Evolutionary conservation across 2,329 filamentous ascomycete species (phyloP).

Genomic region (Sarocladium strictum): DNA sequence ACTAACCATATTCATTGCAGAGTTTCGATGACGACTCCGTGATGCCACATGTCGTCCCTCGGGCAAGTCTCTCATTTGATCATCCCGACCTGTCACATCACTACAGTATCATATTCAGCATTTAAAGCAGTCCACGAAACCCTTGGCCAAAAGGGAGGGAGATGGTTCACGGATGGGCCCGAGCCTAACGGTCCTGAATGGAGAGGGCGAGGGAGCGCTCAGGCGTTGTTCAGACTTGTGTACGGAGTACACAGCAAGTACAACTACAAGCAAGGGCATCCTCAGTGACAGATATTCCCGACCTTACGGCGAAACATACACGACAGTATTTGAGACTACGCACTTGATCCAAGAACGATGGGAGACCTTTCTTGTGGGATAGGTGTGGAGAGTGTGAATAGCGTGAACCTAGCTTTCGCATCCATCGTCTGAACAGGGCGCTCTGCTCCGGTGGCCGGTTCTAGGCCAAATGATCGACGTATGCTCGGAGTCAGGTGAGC

Average conservation of each 20-base stretch:
- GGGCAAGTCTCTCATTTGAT: neutral
- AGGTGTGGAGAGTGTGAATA: neutral
- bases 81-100: neutral
- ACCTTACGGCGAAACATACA: too few relatives aligned
- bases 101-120: too few relatives aligned
- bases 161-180: neutral
- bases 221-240: neutral
- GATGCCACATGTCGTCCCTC: neutral
- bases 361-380: neutral
- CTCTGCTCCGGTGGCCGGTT: too few relatives aligned
- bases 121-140: too few relatives aligned
- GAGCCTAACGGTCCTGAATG: neutral
- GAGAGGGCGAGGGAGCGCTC: neutral
- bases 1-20: neutral
- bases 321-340: too few relatives aligned
- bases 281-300: too few relatives aligned
- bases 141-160: neutral
- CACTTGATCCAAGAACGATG: too few relatives aligned
- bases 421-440: neutral
- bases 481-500: neutral
- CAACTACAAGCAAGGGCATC: neutral
- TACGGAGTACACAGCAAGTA: neutral
- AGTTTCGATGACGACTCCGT: neutral
- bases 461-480: neutral
- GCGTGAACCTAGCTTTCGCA: neutral